Base-by-base conservation (phyloP, 495 filamentous ascomycete species). In the Penicillium dipodomyicola region DNA sequence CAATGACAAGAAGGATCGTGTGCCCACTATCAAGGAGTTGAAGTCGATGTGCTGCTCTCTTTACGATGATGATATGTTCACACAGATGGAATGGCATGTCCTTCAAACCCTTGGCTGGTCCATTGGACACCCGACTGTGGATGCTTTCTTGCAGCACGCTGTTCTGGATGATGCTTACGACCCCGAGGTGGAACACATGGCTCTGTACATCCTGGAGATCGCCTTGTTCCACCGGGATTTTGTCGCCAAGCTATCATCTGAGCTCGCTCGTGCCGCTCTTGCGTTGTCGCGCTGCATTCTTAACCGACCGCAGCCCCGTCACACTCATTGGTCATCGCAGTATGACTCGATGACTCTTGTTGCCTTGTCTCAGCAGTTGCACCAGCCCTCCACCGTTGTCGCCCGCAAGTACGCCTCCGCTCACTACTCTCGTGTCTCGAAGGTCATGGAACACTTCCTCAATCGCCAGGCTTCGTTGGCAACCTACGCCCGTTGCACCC, bases 41-140 rank as follows among this genome's bases (percentile, higher is more conserved):
- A 96, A 95, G 80, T 92, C 91, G 49, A 97, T 99, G 95, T 99
- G 94, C 78, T 97, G 95, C 79, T 90, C 87, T 17, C 83, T 97
- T 23, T 99, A 99, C 71, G 94, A 99, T 69, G 92, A 96, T 14
- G 94, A 96, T 68, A 97, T 99, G 94, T 99, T 99, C 75, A 92
- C 90, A 15, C 94, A 99, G 74, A 97, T 99, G 95, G 94, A 99
- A 72, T 97, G 96, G 93, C 94, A 99, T 72, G 94, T 99, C 10
- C 80, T 99, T 62, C 92, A 96, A 74, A 97, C 94, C n/a, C 81
- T 99, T 57, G 88, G 90, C 58, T 99, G 95, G 95, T 84, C 87
- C 62, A 87, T 99, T 61, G 94, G 94, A 40, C 92, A 96, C 77
- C 92, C 94, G 1, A 97, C 94, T 30, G 89, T 96, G 52, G 92